phyloP scores from a whole-genome alignment of 2,329 filamentous ascomycete species.

The Aspergillus versicolor region DNA sequence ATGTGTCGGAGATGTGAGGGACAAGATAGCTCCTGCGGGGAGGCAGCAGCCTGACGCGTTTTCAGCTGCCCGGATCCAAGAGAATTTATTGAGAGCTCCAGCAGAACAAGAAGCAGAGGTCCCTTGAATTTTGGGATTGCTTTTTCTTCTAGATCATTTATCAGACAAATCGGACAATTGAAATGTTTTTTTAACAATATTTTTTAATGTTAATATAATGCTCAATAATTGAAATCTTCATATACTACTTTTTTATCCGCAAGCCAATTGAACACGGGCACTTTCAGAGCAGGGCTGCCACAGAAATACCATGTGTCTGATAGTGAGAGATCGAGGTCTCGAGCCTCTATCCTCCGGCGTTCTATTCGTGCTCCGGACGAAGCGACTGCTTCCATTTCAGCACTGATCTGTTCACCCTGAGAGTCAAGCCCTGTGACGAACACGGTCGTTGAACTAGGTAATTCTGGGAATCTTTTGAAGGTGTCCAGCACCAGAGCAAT shows the following conservation, averaged over 20 bases:
- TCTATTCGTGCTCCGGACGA: constrained; percentile 36
- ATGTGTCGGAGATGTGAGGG: background rate
- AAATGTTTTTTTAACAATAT: background rate
- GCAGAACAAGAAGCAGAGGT: background rate
- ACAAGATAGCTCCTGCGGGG: background rate
- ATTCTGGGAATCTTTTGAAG: constrained; percentile 52
- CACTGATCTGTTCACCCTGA: constrained; percentile 35
- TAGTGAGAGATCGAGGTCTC: constrained; percentile 45
- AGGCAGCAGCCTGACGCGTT: constrained; percentile 13
- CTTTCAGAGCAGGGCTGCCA: constrained; percentile 52
- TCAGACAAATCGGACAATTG: background rate
- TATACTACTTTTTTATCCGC: constrained; percentile 54
- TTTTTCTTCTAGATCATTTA: background rate
- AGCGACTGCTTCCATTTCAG: constrained; percentile 42
- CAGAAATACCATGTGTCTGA: constrained; percentile 60
- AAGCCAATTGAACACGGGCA: constrained; percentile 54
- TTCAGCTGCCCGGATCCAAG: background rate
- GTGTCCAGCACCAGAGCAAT: constrained; percentile 61
- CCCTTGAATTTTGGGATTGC: background rate
- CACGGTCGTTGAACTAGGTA: constrained; percentile 56
- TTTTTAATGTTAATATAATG: background rate
- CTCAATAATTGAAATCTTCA: constrained; percentile 60
- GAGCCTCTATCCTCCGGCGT: constrained; percentile 47
- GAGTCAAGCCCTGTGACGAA: constrained; percentile 61
- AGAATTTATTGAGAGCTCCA: background rate